Evolutionary conservation across 2,329 filamentous ascomycete genomes (phyloP), one percentile per base, ranked within the genome.

Genomic region (Verticillium tricorpus): DNA sequence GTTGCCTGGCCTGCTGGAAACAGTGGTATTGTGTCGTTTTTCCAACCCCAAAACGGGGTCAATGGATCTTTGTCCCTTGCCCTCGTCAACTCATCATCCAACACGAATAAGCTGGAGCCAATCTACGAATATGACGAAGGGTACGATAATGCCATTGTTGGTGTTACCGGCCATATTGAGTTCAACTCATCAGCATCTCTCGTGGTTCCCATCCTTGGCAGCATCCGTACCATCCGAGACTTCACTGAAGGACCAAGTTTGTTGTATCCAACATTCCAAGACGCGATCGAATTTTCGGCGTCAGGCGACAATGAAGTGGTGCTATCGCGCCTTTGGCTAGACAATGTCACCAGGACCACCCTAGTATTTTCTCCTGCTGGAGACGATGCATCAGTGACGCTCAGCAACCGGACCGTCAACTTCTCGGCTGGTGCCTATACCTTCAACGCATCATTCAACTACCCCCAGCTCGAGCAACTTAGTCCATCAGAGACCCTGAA

Each of bases 1-100:
- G n/a, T 85, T 8, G 87, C 86, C 9, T 89, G 86, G 86, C 86
- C 87, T 8, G 84, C 85, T 9, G 87, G 87, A 2, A 86, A 89
- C 67, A 89, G 85, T 59, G 87, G 87, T 0, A 76, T 83, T 31
- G 80, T 80, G 5, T 75, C 80, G 0, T 87, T 82, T 66, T 89
- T 89, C 65, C 73, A 78, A 15, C 82, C 86, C 0, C 73, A 80
- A 57, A 80, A 81, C 66, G 81, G 81, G 2, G 67, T 76, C 15
- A 84, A 86, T 62, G 84, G 84, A 2, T 79, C 77, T 1, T 74
- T 89, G 1, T 77, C 75, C 1, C 79, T 89, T 55, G 69, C 75
- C 9, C 71, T 89, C 7, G 74, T 82, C 56, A 85, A 84, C 57
- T 81, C 79, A 0, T 80, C 80, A 0, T 64, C 69, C 2, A 76